phyloP scores from a whole-genome alignment of 2,329 filamentous ascomycete species.

The Beauveria scarabaeidicola region DNA sequence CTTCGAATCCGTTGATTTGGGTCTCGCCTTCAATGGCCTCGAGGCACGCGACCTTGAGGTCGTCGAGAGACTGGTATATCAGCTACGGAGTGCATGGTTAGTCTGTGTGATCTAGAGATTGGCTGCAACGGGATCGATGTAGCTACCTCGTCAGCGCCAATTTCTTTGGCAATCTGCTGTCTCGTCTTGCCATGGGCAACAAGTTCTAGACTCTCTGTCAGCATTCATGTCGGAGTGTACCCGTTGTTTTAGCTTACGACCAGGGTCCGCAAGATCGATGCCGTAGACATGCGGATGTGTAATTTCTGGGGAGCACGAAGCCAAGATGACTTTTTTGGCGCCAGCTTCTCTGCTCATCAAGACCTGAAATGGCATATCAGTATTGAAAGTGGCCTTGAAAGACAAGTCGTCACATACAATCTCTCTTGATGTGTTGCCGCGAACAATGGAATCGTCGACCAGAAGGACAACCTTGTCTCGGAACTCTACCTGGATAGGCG shows the following conservation, averaged over 20 bases:
- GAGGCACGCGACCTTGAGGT: constrained; percentile 71
- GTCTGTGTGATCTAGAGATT: neutral
- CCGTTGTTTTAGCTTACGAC: constrained; percentile 12
- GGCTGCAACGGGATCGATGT: neutral
- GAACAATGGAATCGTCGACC: constrained; percentile 80
- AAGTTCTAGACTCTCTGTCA: constrained; percentile 19
- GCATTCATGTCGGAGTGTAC: neutral
- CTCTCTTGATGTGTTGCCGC: constrained; percentile 62
- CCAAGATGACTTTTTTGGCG: constrained; percentile 73
- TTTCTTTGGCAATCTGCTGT: constrained; percentile 30
- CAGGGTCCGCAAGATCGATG: constrained; percentile 30
- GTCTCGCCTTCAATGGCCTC: constrained; percentile 55
- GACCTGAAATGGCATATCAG: constrained; percentile 11
- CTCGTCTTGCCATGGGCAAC: constrained; percentile 28
- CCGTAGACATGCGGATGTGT: constrained; percentile 67
- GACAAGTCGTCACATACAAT: constrained; percentile 11
- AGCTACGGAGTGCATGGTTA: constrained; percentile 30
- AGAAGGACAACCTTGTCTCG: constrained; percentile 68
- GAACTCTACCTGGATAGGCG: constrained; percentile 75
- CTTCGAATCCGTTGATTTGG: constrained; percentile 61
- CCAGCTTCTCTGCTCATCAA: constrained; percentile 73
- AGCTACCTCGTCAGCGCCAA: constrained; percentile 32
- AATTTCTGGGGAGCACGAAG: constrained; percentile 71
- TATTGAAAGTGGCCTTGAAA: neutral
- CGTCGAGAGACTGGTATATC: constrained; percentile 53